These are phyloP conservation scores for Ramularia collo-cygni DNA, from an alignment of 2,329 filamentous ascomycete species.

Conservation along the genomic window DNA sequence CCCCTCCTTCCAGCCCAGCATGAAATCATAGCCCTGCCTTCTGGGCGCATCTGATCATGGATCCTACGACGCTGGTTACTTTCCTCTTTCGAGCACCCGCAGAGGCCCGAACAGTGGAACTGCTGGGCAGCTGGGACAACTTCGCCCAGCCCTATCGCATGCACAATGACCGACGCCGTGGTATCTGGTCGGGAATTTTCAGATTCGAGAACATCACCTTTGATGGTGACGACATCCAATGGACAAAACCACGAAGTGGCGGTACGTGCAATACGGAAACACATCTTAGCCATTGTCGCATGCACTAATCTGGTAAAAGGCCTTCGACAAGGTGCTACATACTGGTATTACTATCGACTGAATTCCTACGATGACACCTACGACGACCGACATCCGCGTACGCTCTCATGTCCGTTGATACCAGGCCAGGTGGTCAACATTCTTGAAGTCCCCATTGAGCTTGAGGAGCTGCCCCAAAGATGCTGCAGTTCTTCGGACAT, in stretches of 20 bases:
- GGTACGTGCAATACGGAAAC: too few species aligned
- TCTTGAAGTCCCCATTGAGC: slow-evolving; percentile 68
- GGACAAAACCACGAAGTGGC: slow-evolving; percentile 57
- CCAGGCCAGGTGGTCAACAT: slow-evolving; percentile 85
- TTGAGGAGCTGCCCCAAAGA: slow-evolving; percentile 20
- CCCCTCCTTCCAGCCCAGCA: too few species aligned
- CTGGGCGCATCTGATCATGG: slow-evolving; percentile 19
- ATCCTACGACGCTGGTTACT: slow-evolving; percentile 32
- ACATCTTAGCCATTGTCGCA: too few species aligned
- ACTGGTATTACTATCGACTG: slow-evolving; percentile 95
- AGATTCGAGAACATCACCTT: slow-evolving; percentile 74
- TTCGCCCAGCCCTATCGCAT: slow-evolving; percentile 73
- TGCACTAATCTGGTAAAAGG: slow-evolving; percentile 35
- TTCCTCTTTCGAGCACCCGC: slow-evolving; percentile 37
- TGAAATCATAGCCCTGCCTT: too few species aligned
- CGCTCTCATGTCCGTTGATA: slow-evolving; percentile 73
- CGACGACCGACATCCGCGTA: slow-evolving; percentile 65
- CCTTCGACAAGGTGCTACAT: slow-evolving; percentile 84
- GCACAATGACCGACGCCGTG: slow-evolving; percentile 70
- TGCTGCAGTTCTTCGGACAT: slow-evolving; percentile 26
- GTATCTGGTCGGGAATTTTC: slow-evolving; percentile 80
- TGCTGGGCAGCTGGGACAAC: slow-evolving; percentile 94
- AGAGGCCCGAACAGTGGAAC: slow-evolving; percentile 62
- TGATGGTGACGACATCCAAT: slow-evolving; percentile 57
- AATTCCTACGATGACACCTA: slow-evolving; percentile 71